Conservation (phyloP, 1,284 basidiomycete genomes). For the Hemileccinum hortonii region DNA sequence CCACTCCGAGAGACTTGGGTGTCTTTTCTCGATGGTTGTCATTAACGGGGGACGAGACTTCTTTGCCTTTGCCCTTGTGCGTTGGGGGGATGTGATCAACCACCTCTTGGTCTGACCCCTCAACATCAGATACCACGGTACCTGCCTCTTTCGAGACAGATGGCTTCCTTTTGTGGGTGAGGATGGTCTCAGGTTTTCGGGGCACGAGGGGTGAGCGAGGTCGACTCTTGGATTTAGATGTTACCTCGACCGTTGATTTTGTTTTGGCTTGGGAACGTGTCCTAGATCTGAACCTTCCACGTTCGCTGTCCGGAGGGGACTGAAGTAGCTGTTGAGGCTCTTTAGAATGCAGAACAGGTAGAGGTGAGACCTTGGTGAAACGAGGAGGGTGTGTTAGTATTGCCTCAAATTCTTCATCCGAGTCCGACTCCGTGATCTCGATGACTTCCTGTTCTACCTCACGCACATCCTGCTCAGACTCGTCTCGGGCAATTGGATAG, state of each 20-base stretch:
- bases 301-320: conserved; percentile 19
- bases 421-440: conserved; percentile 38
- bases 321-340: conserved; percentile 11
- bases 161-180: conserved; percentile 4
- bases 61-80: conserved; percentile 24
- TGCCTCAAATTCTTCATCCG: conserved; percentile 31
- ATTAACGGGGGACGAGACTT: conserved; percentile 1
- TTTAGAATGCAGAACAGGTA: not conserved
- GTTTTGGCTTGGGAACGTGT: conserved; percentile 2
- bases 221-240: conserved; percentile 5
- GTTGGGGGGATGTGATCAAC: not conserved
- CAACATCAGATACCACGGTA: not conserved
- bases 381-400: conserved; percentile 27
- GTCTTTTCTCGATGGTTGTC: conserved; percentile 9
- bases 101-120: not conserved
- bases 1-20: conserved; percentile 11
- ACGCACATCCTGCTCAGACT: conserved; percentile 14
- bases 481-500: conserved; percentile 20
- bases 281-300: conserved; percentile 16
- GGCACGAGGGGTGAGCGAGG: conserved; percentile 1
- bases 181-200: conserved; percentile 13
- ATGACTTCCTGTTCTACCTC: conserved; percentile 31
- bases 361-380: conserved; percentile 10
- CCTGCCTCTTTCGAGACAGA: conserved; percentile 1
- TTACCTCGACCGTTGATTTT: conserved; percentile 1